Percentiles rank a stretch among this genome's conserved stretches.
Evolutionary conservation across 768 basidiomycete genomes (phyloP).

Genomic region (Tylopilus sp.): DNA sequence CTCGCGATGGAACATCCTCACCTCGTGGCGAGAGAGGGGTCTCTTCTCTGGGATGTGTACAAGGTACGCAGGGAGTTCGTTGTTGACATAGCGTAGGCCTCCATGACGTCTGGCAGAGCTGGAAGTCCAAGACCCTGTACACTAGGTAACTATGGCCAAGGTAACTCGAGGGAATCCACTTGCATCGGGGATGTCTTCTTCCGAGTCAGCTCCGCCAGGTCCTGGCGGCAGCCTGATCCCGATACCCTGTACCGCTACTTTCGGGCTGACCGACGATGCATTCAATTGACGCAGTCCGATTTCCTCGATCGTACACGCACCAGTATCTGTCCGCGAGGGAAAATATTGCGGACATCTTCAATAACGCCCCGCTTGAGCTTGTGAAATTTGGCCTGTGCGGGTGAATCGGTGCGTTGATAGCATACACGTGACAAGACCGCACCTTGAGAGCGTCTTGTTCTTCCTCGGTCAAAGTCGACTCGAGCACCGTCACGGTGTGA

Average conservation of each 20-base stretch:
- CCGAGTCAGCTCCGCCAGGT: constrained; percentile 1
- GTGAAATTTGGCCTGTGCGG: constrained; percentile 32
- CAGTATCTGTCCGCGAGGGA: constrained; percentile 29
- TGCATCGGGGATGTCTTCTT: constrained; percentile 6
- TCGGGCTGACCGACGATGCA: constrained; percentile 15
- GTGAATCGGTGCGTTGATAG: no score
- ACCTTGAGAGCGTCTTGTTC: constrained; percentile 26
- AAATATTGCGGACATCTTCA: constrained; percentile 24
- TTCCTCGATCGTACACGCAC: constrained; percentile 7
- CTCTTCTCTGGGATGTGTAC: constrained; percentile 25
- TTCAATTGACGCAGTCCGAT: not conserved
- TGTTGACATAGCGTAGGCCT: constrained; percentile 27
- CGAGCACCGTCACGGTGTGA: constrained; percentile 17
- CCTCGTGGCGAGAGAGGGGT: constrained; percentile 29
- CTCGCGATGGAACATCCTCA: constrained; percentile 28
- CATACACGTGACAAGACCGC: not conserved
- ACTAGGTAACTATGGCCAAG: not conserved
- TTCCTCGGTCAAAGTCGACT: constrained; percentile 18
- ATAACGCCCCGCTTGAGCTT: constrained; percentile 29
- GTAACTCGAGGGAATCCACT: not conserved
- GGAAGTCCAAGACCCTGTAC: constrained; percentile 15
- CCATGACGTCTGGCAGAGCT: constrained; percentile 25
- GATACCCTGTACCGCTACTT: constrained; percentile 22
- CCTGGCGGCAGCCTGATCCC: constrained; percentile 18
- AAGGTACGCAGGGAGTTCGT: constrained; percentile 29